Conservation (phyloP, 352 stramenopile species). For the Globisporangium megalacanthum region DNA sequence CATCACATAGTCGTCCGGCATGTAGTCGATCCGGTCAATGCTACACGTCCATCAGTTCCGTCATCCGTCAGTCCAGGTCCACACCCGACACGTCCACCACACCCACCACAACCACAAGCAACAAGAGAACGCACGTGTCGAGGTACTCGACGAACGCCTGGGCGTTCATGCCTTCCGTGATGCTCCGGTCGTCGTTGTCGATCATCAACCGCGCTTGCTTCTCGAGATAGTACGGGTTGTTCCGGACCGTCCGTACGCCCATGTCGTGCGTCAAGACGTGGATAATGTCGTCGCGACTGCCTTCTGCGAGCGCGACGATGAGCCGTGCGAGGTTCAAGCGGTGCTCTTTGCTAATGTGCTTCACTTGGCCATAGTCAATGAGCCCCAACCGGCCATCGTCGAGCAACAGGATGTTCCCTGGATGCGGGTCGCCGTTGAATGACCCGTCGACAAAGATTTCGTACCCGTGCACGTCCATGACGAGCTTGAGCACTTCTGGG, state of each 20-base stretch:
- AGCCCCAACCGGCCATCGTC: constrained; percentile 85
- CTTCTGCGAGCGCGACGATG: constrained; percentile 77
- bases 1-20: constrained; percentile 86
- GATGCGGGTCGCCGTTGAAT: constrained; percentile 91
- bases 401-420: constrained; percentile 89
- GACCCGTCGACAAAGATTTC: constrained; percentile 91
- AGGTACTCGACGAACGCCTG: constrained; percentile 84
- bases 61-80: background rate
- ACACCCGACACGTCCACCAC: background rate
- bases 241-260: constrained; percentile 67
- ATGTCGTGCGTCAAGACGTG: constrained; percentile 71
- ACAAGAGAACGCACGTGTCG: constrained; percentile 49
- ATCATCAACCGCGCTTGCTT: constrained; percentile 83
- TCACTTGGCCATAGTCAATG: constrained; percentile 92
- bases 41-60: constrained; percentile 17
- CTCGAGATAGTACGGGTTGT: constrained; percentile 79
- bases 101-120: background rate
- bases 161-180: constrained; percentile 82
- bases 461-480: constrained; percentile 89
- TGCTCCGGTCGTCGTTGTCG: constrained; percentile 74
- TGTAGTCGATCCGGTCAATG: constrained; percentile 77
- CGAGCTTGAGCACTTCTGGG: constrained; percentile 73
- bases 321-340: constrained; percentile 72
- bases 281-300: constrained; percentile 70
- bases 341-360: constrained; percentile 69